These are phyloP conservation scores for Ophiocordyceps robertsii DNA, from an alignment of 2,329 filamentous ascomycete genomes.

Conservation along the genomic window DNA sequence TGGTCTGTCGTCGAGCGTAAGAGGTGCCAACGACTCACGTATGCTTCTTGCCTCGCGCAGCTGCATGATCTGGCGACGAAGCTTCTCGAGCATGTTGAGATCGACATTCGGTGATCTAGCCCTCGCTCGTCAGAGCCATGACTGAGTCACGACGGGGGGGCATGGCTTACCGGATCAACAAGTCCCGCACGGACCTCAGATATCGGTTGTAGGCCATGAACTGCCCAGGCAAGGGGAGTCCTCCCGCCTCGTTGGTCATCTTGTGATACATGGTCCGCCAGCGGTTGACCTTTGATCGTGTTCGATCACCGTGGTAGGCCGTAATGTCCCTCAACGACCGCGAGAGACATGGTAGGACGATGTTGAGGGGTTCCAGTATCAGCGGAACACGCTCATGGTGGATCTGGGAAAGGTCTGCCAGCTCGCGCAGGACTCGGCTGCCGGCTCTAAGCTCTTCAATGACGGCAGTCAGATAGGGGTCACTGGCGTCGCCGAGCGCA, in stretches of 20 bases:
- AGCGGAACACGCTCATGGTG: conserved; percentile 35
- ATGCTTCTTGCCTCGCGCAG: conserved; percentile 41
- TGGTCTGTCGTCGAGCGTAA: neutral
- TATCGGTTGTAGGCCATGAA: conserved; percentile 45
- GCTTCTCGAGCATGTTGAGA: conserved; percentile 36
- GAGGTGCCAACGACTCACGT: conserved; percentile 21
- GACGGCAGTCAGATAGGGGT: conserved; percentile 32
- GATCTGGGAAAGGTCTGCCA: conserved; percentile 40
- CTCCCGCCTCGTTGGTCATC: conserved; percentile 38
- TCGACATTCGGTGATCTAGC: conserved; percentile 36
- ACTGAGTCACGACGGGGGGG: neutral
- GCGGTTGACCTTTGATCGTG: conserved; percentile 30
- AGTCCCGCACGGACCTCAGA: conserved; percentile 31
- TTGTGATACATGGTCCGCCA: conserved; percentile 47
- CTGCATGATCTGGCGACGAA: conserved; percentile 33
- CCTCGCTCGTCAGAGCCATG: neutral
- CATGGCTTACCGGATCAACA: conserved; percentile 34
- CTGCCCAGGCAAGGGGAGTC: conserved; percentile 34
- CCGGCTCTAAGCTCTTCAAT: conserved; percentile 32
- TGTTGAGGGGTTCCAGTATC: conserved; percentile 40
- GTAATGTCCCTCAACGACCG: conserved; percentile 40
- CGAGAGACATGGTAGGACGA: conserved; percentile 41
- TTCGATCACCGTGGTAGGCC: conserved; percentile 34
- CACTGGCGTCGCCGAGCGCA: conserved; percentile 27
- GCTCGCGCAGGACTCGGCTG: conserved; percentile 33